phyloP scores from a whole-genome alignment of 495 filamentous ascomycete species.

The Pseudotulostoma volvatum region DNA sequence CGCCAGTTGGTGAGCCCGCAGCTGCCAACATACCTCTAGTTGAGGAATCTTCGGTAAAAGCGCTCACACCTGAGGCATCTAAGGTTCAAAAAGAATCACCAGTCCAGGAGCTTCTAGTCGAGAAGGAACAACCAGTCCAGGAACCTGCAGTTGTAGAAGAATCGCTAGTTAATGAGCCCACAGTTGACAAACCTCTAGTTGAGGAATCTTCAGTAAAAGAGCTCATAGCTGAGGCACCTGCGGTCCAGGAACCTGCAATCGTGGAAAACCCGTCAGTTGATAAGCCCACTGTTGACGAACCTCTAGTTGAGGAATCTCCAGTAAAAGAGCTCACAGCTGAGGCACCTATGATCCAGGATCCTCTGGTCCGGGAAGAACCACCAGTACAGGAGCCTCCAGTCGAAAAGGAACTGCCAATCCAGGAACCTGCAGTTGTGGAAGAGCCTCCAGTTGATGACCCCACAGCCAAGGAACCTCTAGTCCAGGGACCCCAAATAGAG shows the following conservation, averaged over 20 bases:
- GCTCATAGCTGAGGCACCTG: background rate
- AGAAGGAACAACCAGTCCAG: constrained; percentile 3
- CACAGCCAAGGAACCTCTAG: background rate
- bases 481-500: constrained; percentile 8
- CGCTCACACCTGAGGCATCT: constrained; percentile 1
- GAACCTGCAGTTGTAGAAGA: constrained; percentile 5
- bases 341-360: too few relatives aligned
- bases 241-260: background rate
- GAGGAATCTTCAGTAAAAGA: constrained; percentile 3
- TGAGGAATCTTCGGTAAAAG: background rate
- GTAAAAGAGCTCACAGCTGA: too few relatives aligned
- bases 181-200: too few relatives aligned
- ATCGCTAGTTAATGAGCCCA: background rate
- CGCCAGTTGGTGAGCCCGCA: constrained; percentile 2
- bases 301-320: background rate
- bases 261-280: background rate
- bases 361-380: constrained; percentile 4
- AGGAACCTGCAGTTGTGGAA: background rate
- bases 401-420: background rate
- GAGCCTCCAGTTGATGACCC: background rate
- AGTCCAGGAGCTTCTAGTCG: constrained; percentile 3
- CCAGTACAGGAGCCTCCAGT: constrained; percentile 1
- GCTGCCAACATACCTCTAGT: background rate
- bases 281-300: background rate
- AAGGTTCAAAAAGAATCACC: constrained; percentile 2